Evolutionary conservation across 1,284 basidiomycete species (phyloP), one percentile per base, ranked within the genome.

Genomic region (Ustilago shanxiensis): DNA sequence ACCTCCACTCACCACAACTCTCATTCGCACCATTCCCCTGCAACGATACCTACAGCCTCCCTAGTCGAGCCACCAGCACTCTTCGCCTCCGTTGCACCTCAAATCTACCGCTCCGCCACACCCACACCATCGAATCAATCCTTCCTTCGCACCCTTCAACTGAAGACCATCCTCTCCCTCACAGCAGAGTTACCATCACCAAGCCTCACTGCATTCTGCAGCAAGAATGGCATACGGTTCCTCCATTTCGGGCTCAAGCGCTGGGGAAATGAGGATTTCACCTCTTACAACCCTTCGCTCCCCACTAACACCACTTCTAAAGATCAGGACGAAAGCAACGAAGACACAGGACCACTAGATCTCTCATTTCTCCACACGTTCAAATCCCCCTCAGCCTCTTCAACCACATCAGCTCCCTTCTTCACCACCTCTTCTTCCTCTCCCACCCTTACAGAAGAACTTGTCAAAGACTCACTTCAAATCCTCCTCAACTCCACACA

Each of bases 391-490:
- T 41, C 55, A 13, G 49, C 59, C 26, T 44, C 39, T 11, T 11
- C 49, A 10, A 14, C 49, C 13, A 28, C 41, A 9, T 29, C 29
- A 28, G 58, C 66, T 16, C 41, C 60, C 14, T 61, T 66, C 28
- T 56, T 70, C 55, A 65, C 66, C n/a, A 54, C 55, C 39, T 52
- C 62, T 10, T 33, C 60, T 9, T 52, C 62, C 18, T 33, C 60
- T 9, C 62, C 67, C 13, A 70, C 72, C 1, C 65, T 72, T 20
- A 76, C 75, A 24, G 72, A 83, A 49, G 69, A 79, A 18, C 68
- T 82, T 24, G 72, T 83, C 33, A 84, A 85, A 44, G 82, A 85
- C 54, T 72, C 60, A 4, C 66, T 85, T 1, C 74, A 85, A 13
- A 52, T 82, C 52, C 67, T 85, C 2, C 76, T 85, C 53, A 72